A percentile compares a stretch with the other conserved stretches of the same genome.
phyloP scores from a whole-genome alignment of 805 yeast genomes.

The Ogataea sp. region DNA sequence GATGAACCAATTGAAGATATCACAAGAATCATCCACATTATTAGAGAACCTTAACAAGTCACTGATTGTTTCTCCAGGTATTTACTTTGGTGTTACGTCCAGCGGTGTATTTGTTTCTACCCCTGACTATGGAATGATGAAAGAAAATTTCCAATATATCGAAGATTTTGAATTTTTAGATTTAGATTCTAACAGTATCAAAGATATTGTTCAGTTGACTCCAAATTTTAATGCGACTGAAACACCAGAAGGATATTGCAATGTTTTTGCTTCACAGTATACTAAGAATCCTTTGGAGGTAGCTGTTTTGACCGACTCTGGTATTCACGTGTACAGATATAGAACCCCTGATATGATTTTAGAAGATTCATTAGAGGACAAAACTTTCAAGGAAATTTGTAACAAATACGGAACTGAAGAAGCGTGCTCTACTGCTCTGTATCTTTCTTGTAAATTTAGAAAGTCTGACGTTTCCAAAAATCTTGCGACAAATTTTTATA shows the following conservation, averaged over 20 bases:
- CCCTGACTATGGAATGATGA: slow-evolving; percentile 79
- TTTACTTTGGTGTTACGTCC: slow-evolving; percentile 57
- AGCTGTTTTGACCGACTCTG: slow-evolving; percentile 75
- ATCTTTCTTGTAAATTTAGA: slow-evolving; percentile 70
- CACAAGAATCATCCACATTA: slow-evolving; percentile 48
- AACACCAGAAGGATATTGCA: slow-evolving; percentile 76
- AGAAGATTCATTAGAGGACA: slow-evolving; percentile 55
- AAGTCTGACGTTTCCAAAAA: slow-evolving; percentile 42
- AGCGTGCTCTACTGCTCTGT: slow-evolving; percentile 81
- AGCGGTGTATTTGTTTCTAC: slow-evolving; percentile 63
- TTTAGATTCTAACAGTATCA: slow-evolving; percentile 47
- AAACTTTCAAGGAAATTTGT: slow-evolving; percentile 59
- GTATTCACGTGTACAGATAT: slow-evolving; percentile 68
- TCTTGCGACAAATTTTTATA: slow-evolving; percentile 41
- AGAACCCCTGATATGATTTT: slow-evolving; percentile 76
- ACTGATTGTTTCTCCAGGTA: slow-evolving; percentile 75
- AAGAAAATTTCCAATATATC: slow-evolving; percentile 58
- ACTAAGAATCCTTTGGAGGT: slow-evolving; percentile 55
- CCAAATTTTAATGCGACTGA: slow-evolving; percentile 64
- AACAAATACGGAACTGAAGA: slow-evolving; percentile 81
- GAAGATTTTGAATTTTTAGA: slow-evolving; percentile 78
- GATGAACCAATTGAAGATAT: slow-evolving; percentile 33
- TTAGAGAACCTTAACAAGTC: slow-evolving; percentile 51
- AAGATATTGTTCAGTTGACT: slow-evolving; percentile 64
- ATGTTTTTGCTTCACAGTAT: slow-evolving; percentile 82